phyloP scores from a whole-genome alignment of 495 filamentous ascomycete genomes.

The Articulospora tetracladia region DNA sequence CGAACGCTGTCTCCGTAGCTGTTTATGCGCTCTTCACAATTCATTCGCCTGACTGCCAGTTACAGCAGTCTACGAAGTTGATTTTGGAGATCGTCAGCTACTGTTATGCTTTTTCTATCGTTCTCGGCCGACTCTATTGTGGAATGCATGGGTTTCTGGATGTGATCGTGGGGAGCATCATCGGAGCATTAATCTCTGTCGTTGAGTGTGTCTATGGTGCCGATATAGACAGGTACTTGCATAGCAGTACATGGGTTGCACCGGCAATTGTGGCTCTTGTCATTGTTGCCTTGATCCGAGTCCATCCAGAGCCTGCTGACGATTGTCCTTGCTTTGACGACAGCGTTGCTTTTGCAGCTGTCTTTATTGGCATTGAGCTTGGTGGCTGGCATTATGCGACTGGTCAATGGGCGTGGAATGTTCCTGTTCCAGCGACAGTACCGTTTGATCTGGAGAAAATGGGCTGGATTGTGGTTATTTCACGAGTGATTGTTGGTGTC shows the following conservation, averaged over 20 bases:
- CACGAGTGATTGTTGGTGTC: conserved; percentile 75
- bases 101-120: conserved; percentile 83
- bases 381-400: conserved; percentile 77
- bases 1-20: conserved; percentile 92
- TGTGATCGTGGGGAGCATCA: conserved; percentile 68
- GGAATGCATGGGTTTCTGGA: conserved; percentile 99
- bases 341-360: conserved; percentile 87
- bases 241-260: conserved; percentile 49
- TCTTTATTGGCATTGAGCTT: conserved; percentile 74
- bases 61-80: conserved; percentile 48
- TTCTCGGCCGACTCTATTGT: conserved; percentile 88
- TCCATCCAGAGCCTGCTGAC: conserved; percentile 94
- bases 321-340: conserved; percentile 98
- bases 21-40: conserved; percentile 74
- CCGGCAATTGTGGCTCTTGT: conserved; percentile 56
- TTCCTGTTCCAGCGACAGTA: conserved; percentile 56
- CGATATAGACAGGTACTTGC: conserved; percentile 62
- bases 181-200: conserved; percentile 56
- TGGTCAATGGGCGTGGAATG: conserved; percentile 49
- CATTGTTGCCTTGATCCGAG: conserved; percentile 71
- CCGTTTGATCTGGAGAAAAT: conserved; percentile 60
- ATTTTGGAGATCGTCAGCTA: conserved; percentile 64
- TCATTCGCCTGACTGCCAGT: conserved; percentile 47
- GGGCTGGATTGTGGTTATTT: conserved; percentile 54
- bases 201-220: conserved; percentile 70